A percentile compares a stretch with the other conserved stretches of the same genome.
phyloP scores from a whole-genome alignment of 2,329 filamentous ascomycete species.

The Aspergillus unguis region DNA sequence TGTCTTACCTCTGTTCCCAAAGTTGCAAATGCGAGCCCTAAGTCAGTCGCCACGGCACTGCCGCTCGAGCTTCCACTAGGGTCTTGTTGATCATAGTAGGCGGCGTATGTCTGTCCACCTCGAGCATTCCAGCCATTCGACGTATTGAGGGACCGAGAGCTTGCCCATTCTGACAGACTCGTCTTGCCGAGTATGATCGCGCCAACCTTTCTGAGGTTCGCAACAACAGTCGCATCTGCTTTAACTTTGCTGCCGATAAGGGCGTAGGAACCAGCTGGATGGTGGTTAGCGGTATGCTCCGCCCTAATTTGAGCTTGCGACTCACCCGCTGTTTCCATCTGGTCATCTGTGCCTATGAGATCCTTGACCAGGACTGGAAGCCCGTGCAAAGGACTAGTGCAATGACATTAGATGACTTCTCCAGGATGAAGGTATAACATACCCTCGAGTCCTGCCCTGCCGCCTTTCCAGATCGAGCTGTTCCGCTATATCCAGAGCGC shows the following conservation, averaged over 20 bases:
- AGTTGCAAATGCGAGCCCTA: slow-evolving; percentile 58
- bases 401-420: background rate
- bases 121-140: slow-evolving; percentile 63
- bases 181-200: slow-evolving; percentile 65
- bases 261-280: slow-evolving; percentile 59
- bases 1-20: slow-evolving; percentile 56
- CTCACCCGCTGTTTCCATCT: slow-evolving; percentile 58
- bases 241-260: slow-evolving; percentile 58
- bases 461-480: slow-evolving; percentile 49
- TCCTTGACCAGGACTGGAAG: slow-evolving; percentile 66
- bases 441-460: slow-evolving; percentile 48
- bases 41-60: slow-evolving; percentile 56
- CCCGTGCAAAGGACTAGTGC: slow-evolving; percentile 55
- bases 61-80: slow-evolving; percentile 62
- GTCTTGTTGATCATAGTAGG: slow-evolving; percentile 61
- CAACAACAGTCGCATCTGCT: slow-evolving; percentile 57
- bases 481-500: slow-evolving; percentile 50
- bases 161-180: slow-evolving; percentile 64
- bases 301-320: background rate
- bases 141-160: slow-evolving; percentile 55
- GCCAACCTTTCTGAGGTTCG: slow-evolving; percentile 59
- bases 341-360: slow-evolving; percentile 62
- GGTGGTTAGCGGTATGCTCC: background rate
- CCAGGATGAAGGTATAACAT: background rate
- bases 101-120: slow-evolving; percentile 60